These are phyloP conservation scores for Lactifluus echinatus DNA, from an alignment of 768 basidiomycete species.

Conservation along the genomic window DNA sequence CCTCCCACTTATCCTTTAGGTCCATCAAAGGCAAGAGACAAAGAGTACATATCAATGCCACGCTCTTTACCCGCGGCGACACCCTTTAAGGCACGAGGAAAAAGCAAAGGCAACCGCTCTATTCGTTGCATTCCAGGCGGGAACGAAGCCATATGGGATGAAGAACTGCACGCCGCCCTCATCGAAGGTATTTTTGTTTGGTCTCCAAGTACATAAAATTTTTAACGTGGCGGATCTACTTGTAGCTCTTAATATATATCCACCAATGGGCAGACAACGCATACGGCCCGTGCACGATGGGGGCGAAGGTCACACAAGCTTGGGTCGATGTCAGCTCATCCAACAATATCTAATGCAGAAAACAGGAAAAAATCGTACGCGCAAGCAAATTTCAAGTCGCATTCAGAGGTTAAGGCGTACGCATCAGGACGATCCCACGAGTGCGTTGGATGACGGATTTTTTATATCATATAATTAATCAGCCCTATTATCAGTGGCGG, in stretches of 20 bases:
- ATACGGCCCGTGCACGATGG: conserved; percentile 10
- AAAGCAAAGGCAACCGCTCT: conserved; percentile 20
- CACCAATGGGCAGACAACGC: conserved; percentile 20
- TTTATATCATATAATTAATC: neutral
- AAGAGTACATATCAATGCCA: conserved; percentile 6
- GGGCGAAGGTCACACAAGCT: conserved; percentile 1
- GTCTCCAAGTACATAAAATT: neutral
- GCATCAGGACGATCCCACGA: conserved; percentile 27
- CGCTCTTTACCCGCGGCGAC: conserved; percentile 8
- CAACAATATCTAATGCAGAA: conserved; percentile 33
- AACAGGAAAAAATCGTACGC: conserved; percentile 32
- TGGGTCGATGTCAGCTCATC: conserved; percentile 34
- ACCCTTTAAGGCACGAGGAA: conserved; percentile 7
- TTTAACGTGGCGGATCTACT: neutral
- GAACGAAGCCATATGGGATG: conserved; percentile 20
- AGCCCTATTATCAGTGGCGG: conserved; percentile 1
- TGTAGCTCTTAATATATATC: conserved; percentile 18
- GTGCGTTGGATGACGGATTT: conserved; percentile 22
- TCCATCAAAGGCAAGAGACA: neutral
- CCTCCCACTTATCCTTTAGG: neutral
- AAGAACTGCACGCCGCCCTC: conserved; percentile 18
- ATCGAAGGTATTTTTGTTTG: conserved; percentile 18
- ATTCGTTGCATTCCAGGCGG: conserved; percentile 18
- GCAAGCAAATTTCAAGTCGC: conserved; percentile 35
- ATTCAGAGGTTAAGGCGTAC: conserved; percentile 32